Evolutionary conservation across 768 basidiomycete genomes (phyloP).

Genomic region (Trametes meyenii): DNA sequence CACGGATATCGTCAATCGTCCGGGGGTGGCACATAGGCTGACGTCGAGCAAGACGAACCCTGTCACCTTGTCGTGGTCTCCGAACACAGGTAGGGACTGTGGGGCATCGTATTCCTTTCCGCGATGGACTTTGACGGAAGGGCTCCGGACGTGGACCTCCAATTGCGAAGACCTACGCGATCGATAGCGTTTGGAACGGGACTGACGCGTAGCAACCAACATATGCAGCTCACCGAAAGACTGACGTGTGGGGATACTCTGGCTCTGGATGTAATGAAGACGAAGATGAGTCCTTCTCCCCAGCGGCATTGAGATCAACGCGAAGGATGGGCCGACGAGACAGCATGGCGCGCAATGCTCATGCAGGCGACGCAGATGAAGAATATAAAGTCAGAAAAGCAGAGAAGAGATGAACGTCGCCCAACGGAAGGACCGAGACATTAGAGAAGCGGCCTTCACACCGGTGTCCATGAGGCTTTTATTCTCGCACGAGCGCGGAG

Average conservation of each 20-base stretch:
- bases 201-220: neutral
- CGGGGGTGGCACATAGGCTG: constrained; percentile 48
- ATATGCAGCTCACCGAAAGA: constrained; percentile 29
- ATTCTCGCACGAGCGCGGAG: constrained; percentile 17
- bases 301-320: constrained; percentile 14
- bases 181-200: constrained; percentile 1
- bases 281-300: constrained; percentile 9
- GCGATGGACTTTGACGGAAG: constrained; percentile 54
- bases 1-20: constrained; percentile 62
- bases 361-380: constrained; percentile 16
- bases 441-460: constrained; percentile 15
- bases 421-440: constrained; percentile 19
- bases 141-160: constrained; percentile 64
- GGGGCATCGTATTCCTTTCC: constrained; percentile 30
- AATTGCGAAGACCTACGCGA: constrained; percentile 40
- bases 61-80: constrained; percentile 58
- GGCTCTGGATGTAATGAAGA: constrained; percentile 1
- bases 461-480: constrained; percentile 24
- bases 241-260: constrained; percentile 30
- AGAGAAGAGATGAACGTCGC: constrained; percentile 16
- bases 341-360: constrained; percentile 15
- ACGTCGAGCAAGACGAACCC: constrained; percentile 63
- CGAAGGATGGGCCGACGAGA: constrained; percentile 19
- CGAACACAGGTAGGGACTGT: constrained; percentile 53
- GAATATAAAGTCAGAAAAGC: constrained; percentile 8